Percentiles rank a stretch among this genome's conserved stretches.
Conservation (phyloP, 139 green algal species). For the Zygnema cylindricum region DNA sequence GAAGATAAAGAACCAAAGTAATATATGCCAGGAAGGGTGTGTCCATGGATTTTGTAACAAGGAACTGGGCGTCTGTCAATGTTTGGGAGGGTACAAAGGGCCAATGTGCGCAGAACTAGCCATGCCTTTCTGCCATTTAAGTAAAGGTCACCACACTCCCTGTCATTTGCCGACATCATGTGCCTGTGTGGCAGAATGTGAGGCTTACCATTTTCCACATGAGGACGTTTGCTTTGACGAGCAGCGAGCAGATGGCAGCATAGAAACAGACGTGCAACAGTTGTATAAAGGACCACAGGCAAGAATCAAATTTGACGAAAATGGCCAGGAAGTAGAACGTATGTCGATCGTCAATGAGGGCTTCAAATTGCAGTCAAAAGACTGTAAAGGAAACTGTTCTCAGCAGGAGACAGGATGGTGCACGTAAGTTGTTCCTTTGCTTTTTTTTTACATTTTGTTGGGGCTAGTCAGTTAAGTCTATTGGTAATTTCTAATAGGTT, state of each 20-base stretch:
- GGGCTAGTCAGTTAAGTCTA: no score
- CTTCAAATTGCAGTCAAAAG: no score
- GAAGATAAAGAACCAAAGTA: no score
- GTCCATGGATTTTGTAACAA: slow-evolving; percentile 35
- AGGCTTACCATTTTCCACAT: not conserved
- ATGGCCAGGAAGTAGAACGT: not conserved
- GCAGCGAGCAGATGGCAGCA: not conserved
- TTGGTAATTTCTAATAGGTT: no score
- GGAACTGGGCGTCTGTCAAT: slow-evolving; percentile 33
- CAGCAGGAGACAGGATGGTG: no score
- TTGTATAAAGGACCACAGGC: no score
- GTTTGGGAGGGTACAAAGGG: not conserved
- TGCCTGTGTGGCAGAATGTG: slow-evolving; percentile 20
- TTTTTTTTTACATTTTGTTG: no score
- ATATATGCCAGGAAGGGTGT: slow-evolving; percentile 12
- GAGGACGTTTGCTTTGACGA: not conserved
- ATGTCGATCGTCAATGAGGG: no score
- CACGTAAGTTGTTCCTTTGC: no score
- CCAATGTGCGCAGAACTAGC: not conserved
- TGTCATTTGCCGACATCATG: slow-evolving; percentile 22
- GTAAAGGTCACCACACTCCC: not conserved
- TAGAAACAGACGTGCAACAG: not conserved
- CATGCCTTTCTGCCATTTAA: slow-evolving; percentile 14
- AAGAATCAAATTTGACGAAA: no score
- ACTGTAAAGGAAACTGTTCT: no score